Evolutionary conservation across 352 stramenopile species (phyloP).

Genomic region (Phytophthora constricta): DNA sequence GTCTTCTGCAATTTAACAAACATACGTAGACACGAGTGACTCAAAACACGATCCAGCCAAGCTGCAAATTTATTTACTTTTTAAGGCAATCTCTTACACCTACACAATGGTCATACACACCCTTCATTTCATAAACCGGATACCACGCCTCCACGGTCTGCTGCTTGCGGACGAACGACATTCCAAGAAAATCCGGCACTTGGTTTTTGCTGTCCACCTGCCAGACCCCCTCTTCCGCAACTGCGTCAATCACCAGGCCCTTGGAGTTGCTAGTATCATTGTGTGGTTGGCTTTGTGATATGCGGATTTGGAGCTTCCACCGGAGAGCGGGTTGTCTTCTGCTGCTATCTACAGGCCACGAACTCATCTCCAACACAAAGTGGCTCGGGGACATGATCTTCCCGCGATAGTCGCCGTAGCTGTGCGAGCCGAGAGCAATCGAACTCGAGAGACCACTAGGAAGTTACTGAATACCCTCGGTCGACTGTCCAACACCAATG

Average conservation of each 20-base stretch:
- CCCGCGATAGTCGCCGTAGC: constrained; percentile 57
- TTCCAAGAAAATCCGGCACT: constrained; percentile 11
- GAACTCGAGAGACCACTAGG: constrained; percentile 53
- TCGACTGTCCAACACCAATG: constrained; percentile 47
- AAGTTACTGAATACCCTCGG: constrained; percentile 52
- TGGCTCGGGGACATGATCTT: constrained; percentile 33
- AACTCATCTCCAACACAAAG: constrained; percentile 49
- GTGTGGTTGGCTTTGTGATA: not conserved
- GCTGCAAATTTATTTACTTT: too few relatives aligned
- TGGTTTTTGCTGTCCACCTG: constrained; percentile 3
- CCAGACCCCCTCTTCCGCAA: constrained; percentile 24
- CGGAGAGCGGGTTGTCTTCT: constrained; percentile 12
- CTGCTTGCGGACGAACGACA: constrained; percentile 23
- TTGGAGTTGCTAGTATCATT: not conserved
- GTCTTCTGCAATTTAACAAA: too few relatives aligned
- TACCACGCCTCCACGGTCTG: constrained; percentile 28
- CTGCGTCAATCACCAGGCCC: constrained; percentile 17
- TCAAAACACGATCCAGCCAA: too few relatives aligned
- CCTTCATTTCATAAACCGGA: constrained; percentile 27
- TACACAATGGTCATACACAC: constrained; percentile 24
- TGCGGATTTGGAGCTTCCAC: constrained; percentile 37
- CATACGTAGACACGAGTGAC: too few relatives aligned
- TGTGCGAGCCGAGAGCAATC: constrained; percentile 34
- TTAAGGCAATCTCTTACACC: too few relatives aligned
- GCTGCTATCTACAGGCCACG: constrained; percentile 21